A percentile compares a stretch with the other conserved stretches of the same genome.
Evolutionary conservation across 192 early-diverging fungal genomes (phyloP).

Genomic region (Cladochytrium replicatum): DNA sequence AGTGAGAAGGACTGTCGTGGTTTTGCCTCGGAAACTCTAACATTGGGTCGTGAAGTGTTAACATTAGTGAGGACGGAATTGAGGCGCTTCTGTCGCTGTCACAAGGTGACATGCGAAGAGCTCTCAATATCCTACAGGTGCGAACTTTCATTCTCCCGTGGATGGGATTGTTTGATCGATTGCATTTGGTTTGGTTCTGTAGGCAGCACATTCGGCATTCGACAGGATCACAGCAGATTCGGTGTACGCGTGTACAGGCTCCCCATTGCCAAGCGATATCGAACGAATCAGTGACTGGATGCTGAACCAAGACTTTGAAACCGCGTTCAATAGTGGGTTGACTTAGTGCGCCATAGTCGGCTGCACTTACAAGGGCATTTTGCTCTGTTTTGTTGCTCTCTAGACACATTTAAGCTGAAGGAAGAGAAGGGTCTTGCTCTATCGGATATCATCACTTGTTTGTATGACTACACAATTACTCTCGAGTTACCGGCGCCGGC

Average conservation of each 20-base stretch:
- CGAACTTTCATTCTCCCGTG: no score
- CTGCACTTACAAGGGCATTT: no score
- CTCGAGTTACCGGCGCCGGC: slow-evolving; percentile 68
- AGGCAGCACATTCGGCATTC: slow-evolving; percentile 80
- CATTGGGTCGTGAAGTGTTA: slow-evolving; percentile 37
- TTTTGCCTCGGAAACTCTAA: background rate
- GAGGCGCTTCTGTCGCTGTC: slow-evolving; percentile 74
- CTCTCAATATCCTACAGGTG: slow-evolving; percentile 89
- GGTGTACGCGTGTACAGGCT: slow-evolving; percentile 87
- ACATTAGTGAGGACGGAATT: slow-evolving; percentile 69
- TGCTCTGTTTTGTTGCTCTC: no score
- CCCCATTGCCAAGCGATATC: slow-evolving; percentile 83
- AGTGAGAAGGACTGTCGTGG: slow-evolving; percentile 7
- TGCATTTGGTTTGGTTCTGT: background rate
- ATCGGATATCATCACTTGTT: slow-evolving; percentile 78
- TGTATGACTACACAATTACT: slow-evolving; percentile 51
- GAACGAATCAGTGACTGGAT: slow-evolving; percentile 61
- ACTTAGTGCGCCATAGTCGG: no score
- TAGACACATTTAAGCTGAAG: slow-evolving; percentile 68
- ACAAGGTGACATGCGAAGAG: slow-evolving; percentile 94
- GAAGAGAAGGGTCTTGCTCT: slow-evolving; percentile 80
- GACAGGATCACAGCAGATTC: slow-evolving; percentile 61
- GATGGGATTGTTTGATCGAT: no score
- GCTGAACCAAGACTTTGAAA: slow-evolving; percentile 76
- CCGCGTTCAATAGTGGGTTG: slow-evolving; percentile 36